These are phyloP conservation scores for Fennellomyces sp. DNA, from an alignment of 371 early-diverging fungal species.

Conservation along the genomic window DNA sequence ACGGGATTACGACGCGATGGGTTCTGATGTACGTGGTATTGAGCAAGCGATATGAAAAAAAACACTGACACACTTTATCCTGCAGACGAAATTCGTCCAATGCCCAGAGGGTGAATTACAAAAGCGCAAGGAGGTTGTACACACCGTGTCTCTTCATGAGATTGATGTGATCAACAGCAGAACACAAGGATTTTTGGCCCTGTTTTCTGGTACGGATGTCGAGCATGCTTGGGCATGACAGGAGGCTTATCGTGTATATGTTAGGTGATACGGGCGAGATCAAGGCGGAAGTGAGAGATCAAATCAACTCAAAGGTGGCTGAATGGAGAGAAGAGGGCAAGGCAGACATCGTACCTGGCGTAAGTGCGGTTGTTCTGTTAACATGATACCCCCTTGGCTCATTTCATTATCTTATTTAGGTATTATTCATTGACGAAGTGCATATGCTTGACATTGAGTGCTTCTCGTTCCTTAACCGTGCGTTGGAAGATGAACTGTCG, in stretches of 20 bases:
- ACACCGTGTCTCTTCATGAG: constrained; percentile 98
- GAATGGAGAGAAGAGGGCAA: constrained; percentile 99
- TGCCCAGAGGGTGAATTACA: constrained; percentile 99
- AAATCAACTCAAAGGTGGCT: constrained; percentile 96
- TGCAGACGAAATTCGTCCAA: constrained; percentile 92
- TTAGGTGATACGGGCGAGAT: constrained; percentile 95
- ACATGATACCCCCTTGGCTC: neutral
- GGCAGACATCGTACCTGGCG: constrained; percentile 97
- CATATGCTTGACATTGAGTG: constrained; percentile 99
- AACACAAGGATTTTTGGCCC: constrained; percentile 95
- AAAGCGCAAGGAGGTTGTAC: constrained; percentile 93
- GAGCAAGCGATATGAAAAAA: neutral
- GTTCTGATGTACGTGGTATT: constrained; percentile 74
- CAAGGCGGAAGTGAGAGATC: constrained; percentile 95
- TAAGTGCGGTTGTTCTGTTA: constrained; percentile 37
- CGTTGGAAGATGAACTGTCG: constrained; percentile 93
- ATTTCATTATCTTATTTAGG: constrained; percentile 33
- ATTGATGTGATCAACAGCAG: constrained; percentile 99
- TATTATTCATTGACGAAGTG: constrained; percentile 98
- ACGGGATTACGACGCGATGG: constrained; percentile 96
- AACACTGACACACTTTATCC: neutral
- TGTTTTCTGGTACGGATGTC: constrained; percentile 95
- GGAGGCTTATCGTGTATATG: neutral
- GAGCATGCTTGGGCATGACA: too few relatives aligned
- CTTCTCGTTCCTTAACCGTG: constrained; percentile 97